Base-by-base conservation (phyloP, 2,329 filamentous ascomycete genomes). In the Cladorrhinum sp. region DNA sequence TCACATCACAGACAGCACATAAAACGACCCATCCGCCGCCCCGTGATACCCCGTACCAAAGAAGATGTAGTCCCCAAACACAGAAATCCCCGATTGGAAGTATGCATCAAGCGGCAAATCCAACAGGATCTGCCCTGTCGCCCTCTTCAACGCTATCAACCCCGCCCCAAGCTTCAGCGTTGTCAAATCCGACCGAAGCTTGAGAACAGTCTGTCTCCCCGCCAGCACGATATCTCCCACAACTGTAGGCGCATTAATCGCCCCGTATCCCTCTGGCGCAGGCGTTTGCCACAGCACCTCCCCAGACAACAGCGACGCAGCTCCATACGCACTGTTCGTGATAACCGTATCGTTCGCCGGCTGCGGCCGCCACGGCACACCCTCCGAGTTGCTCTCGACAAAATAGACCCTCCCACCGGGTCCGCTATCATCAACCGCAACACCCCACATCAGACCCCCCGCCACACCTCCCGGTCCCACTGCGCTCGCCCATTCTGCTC, bases 361-460 rank as follows among this genome's bases (percentile, higher is more conserved):
- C 39, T 24, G 48, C 51, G 14, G 18, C 12, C 39, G 33, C 39
- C 18, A 14, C 24, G 51, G 51, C 39, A 8, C 14, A 7, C 14
- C 36, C 36, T 49, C 24, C 24, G 67, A 68, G 66, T 69, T 42
- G 14, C 3, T 42, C 36, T 8, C 36, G 36, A 16, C 14, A 42
- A 8, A 74, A 62, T 73, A 74, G 1, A 71, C 68, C n/a, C n/a
- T n/a, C n/a, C n/a, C n/a, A n/a, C n/a, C n/a, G n/a, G n/a, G n/a
- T 9, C 58, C 39, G 10, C 21, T 58, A 52, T 70, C 66, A 58
- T 74, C 73, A 1, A 66, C 70, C 20, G 73, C 70, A 26, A 74
- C 59, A 8, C 71, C 73, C 72, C 72, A 74, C 9, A 61, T 69
- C 51, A 74, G 55, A 1, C 71, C 73, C 1, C 71, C 73, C 4